Evolutionary conservation across 176 grass and related monocot genomes (phyloP).

Genomic region (Carex cristatella): DNA sequence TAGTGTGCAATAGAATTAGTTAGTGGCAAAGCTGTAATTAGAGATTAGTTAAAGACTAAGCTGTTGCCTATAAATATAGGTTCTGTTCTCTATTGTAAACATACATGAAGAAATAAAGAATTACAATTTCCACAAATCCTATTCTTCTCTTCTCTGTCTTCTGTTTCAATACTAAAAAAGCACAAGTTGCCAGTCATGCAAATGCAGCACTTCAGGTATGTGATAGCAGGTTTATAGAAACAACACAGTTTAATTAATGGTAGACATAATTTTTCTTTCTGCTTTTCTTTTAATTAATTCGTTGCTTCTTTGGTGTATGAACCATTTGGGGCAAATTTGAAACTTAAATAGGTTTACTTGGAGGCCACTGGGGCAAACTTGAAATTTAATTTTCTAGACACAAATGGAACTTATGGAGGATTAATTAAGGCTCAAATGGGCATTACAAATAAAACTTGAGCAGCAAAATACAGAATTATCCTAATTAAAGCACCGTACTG

Average conservation of each 20-base stretch:
- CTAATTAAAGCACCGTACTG: not conserved
- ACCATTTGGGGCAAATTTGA: not conserved
- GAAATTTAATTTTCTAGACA: not conserved
- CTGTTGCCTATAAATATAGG: no score
- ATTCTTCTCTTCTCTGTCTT: no score
- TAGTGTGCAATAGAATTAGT: no score
- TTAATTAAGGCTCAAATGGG: not conserved
- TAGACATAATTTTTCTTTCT: not conserved
- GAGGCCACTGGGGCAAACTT: not conserved
- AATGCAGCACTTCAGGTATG: not conserved
- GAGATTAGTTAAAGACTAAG: no score
- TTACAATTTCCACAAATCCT: no score
- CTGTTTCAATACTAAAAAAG: not conserved
- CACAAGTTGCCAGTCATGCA: not conserved
- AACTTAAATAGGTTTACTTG: not conserved
- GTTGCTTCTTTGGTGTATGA: not conserved
- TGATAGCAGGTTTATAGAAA: not conserved
- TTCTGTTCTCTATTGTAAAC: no score
- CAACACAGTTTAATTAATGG: not conserved
- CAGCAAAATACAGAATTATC: not conserved
- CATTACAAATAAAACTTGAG: not conserved
- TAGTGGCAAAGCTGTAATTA: no score
- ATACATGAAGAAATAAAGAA: no score
- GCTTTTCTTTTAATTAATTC: not conserved
- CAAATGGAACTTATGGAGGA: not conserved